These are phyloP conservation scores for Solanum hybrid DNA, from an alignment of 305 asterid species.

Conservation along the genomic window DNA sequence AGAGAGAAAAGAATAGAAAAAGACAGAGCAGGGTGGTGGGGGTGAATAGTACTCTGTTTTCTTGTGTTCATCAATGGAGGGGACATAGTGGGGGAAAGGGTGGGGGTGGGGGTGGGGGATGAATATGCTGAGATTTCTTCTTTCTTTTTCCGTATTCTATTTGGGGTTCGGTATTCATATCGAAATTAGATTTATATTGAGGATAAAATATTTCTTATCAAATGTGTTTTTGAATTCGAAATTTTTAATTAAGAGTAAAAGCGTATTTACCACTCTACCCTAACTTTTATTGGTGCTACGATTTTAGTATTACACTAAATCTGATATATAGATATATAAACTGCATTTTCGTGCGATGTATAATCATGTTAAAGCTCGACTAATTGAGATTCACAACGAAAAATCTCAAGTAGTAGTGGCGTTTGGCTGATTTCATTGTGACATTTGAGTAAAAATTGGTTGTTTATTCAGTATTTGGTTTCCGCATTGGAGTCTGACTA, in stretches of 20 bases:
- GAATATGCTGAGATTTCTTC: neutral
- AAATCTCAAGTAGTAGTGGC: neutral
- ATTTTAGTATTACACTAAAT: neutral
- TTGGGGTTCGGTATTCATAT: neutral
- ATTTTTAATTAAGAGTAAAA: no score
- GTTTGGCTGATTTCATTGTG: neutral
- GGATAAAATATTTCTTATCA: no score
- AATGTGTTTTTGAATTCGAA: fast-evolving
- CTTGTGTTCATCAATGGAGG: neutral
- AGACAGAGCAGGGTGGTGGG: neutral
- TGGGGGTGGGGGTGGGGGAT: neutral
- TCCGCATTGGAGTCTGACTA: neutral
- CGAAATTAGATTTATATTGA: no score
- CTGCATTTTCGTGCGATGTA: neutral
- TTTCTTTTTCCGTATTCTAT: neutral
- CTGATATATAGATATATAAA: no score
- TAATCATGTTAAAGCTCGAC: neutral
- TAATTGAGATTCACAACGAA: no score
- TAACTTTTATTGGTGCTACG: no score
- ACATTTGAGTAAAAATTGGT: no score
- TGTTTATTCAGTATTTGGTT: neutral
- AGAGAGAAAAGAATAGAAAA: neutral
- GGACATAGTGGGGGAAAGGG: neutral
- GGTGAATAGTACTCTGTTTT: neutral
- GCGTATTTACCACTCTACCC: no score